Percentiles rank a stretch among this genome's conserved stretches.
These are phyloP conservation scores for Candida chauliodis DNA, from an alignment of 805 yeast species.

Conservation along the genomic window DNA sequence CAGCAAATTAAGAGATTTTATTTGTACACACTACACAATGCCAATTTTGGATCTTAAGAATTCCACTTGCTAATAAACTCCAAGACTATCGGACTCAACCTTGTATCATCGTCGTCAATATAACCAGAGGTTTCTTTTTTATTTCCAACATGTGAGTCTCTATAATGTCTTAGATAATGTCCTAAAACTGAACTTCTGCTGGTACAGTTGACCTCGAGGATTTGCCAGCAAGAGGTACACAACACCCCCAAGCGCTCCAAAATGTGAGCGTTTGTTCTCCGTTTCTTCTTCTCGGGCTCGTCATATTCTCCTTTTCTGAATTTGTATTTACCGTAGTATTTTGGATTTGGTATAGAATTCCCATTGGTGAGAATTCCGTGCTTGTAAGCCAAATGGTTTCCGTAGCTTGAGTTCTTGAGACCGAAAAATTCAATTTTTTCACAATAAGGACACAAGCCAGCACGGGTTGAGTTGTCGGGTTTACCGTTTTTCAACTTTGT, in stretches of 20 bases:
- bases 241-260: conserved; percentile 11
- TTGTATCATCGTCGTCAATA: background rate
- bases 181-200: conserved; percentile 11
- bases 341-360: conserved; percentile 28
- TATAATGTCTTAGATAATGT: conserved; percentile 11
- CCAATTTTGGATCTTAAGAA: too few species aligned
- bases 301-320: conserved; percentile 19
- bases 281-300: conserved; percentile 10
- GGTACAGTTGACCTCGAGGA: conserved; percentile 11
- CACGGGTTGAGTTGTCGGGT: conserved; percentile 8
- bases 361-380: conserved; percentile 33
- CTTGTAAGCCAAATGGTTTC: conserved; percentile 30
- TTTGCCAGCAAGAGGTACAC: conserved; percentile 11
- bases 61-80: conserved; percentile 8
- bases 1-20: background rate
- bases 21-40: too few species aligned
- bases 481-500: conserved; percentile 6
- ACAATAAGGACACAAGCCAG: conserved; percentile 32
- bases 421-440: conserved; percentile 26
- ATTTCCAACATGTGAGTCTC: conserved; percentile 13
- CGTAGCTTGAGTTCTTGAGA: conserved; percentile 30
- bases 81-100: background rate
- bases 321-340: conserved; percentile 24
- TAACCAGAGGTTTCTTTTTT: conserved; percentile 4
- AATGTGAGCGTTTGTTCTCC: conserved; percentile 11